Base-by-base conservation (phyloP, 1,284 basidiomycete species). In the Phylloboletellus chloephorus region DNA sequence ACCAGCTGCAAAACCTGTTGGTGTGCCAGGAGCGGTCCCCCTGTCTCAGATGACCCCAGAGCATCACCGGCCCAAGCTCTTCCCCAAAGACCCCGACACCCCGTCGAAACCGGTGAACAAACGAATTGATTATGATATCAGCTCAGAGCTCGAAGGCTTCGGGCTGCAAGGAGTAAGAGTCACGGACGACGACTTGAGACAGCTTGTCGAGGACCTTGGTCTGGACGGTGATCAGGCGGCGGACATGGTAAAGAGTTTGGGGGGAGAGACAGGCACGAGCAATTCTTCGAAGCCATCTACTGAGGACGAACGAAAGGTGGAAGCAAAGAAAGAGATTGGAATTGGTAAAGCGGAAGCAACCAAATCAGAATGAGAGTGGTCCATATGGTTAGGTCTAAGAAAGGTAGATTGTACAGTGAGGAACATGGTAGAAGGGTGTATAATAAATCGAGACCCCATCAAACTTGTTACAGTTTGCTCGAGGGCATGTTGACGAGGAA, bases 11-110 rank as follows among this genome's bases (percentile, higher is more conserved):
- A 71, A 76, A 49, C 78, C 82, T 10, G 73, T 88, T 31, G 86
- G 86, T 38, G 83, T 89, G 2, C 85, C 87, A 1, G 86, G 86
- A 2, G 86, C 82, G 0, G 69, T 76, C 25, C 70, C 77, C 4
- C 83, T 86, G 9, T 65, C 78, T 10, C 75, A 88, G 54, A 88
- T 88, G 80, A 82, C 79, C n/a, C 82, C 84, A 19, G 77, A 82
- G 35, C 80, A 78, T 49, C 67, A 81, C 44, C 79, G 67, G 50
- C 71, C 71, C 37, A 73, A 74, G 50, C 69, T 77, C 41, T 64
- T 78, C 13, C 71, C 74, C 26, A 67, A 68, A 28, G 71, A 72
- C 10, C 60, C 71, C 0, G 55, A 58, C 13, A 74, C 76, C 6
- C 76, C 80, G 4, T 53, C 71, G 39, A 70, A 63, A 38, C 74